Conservation (phyloP, 2,329 filamentous ascomycete species). For the Neonectria ditissima region DNA sequence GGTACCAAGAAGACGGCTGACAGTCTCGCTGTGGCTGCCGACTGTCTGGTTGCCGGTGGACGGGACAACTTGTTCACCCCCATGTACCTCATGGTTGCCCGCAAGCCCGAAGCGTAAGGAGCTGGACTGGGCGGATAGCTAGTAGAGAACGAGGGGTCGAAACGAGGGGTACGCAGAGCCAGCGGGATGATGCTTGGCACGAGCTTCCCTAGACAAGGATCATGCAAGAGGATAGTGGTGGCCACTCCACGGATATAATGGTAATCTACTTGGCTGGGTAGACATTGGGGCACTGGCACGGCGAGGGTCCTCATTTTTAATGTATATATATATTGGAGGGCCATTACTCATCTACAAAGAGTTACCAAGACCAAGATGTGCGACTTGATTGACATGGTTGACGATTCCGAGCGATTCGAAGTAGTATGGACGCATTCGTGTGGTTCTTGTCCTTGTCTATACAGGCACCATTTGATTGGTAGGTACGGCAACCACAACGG, state of each 20-base stretch:
- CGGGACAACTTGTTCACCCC: constrained; percentile 95
- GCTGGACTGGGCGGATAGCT: background rate
- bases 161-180: constrained; percentile 6
- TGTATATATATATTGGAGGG: constrained; percentile 30
- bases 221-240: constrained; percentile 35
- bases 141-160: background rate
- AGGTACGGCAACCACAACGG: background rate
- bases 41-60: constrained; percentile 88
- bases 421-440: background rate
- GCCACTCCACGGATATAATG: constrained; percentile 45
- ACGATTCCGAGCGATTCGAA: background rate
- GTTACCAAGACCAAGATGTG: background rate
- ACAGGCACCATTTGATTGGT: too few relatives aligned
- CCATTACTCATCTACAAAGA: constrained; percentile 2
- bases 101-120: constrained; percentile 72
- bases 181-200: constrained; percentile 16
- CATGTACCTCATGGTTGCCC: constrained; percentile 96
- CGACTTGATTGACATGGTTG: too few relatives aligned
- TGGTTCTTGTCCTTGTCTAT: background rate
- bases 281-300: constrained; percentile 17
- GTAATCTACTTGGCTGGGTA: constrained; percentile 40
- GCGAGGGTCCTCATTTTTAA: constrained; percentile 24
- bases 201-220: constrained; percentile 31
- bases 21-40: constrained; percentile 83
- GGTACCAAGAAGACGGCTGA: constrained; percentile 97